phyloP scores from a whole-genome alignment of 768 basidiomycete genomes.

The Stropharia rugosoannulata region DNA sequence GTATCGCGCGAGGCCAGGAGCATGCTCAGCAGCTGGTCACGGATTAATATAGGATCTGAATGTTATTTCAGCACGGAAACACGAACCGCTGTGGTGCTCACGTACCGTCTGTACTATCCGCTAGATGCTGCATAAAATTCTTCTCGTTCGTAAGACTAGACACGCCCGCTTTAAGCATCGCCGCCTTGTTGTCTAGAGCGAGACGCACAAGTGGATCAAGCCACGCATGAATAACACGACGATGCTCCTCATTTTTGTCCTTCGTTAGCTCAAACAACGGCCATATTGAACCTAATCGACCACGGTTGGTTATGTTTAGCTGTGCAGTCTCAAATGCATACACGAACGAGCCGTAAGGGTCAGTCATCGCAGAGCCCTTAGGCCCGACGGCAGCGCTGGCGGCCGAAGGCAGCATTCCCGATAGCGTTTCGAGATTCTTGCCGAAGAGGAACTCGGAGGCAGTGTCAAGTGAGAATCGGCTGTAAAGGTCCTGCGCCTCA shows the following conservation, averaged over 20 bases:
- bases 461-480: slow-evolving; percentile 68
- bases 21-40: slow-evolving; percentile 77
- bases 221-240: slow-evolving; percentile 53
- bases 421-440: slow-evolving; percentile 59
- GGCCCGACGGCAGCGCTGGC: slow-evolving; percentile 44
- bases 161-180: slow-evolving; percentile 35
- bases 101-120: slow-evolving; percentile 63
- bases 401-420: slow-evolving; percentile 49
- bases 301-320: slow-evolving; percentile 46
- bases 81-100: neutral
- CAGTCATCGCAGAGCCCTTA: slow-evolving; percentile 60
- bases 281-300: slow-evolving; percentile 56
- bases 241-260: slow-evolving; percentile 50
- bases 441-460: slow-evolving; percentile 77
- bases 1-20: slow-evolving; percentile 80
- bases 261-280: slow-evolving; percentile 57
- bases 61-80: neutral
- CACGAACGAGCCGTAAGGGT: slow-evolving; percentile 62
- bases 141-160: slow-evolving; percentile 44
- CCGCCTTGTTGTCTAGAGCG: slow-evolving; percentile 46
- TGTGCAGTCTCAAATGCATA: slow-evolving; percentile 60
- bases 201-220: slow-evolving; percentile 62
- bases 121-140: slow-evolving; percentile 67
- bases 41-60: slow-evolving; percentile 63
- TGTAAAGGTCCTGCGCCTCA: slow-evolving; percentile 68